Base-by-base conservation (phyloP, 305 asterid genomes). In the Caryopteris hybrid region DNA sequence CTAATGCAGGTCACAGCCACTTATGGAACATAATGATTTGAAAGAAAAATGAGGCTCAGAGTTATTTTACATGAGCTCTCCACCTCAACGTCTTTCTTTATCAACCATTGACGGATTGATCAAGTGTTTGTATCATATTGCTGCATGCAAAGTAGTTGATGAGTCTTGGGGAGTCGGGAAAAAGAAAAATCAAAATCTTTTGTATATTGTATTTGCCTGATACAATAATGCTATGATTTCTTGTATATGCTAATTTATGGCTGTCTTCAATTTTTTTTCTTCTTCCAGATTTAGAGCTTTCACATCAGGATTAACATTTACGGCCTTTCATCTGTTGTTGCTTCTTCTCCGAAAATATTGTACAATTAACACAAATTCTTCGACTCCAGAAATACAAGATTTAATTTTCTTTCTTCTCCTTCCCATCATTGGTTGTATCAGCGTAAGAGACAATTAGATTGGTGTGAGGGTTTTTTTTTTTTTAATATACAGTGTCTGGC, bases 1-100 rank as follows among this genome's bases (percentile, higher is more conserved):
- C 59, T 64, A 43, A 17, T 77, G 83, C 85, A 86, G 88, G 86
- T 84, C 90, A 36, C 85, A 77, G 74, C 82, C 80, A 51, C 60
- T 79, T 41, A 74, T 80, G 78, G 85, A 82, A 65, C 74, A 8
- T 58, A 69, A 79, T 61, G 73, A 82, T 68, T 71, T 77, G 36
- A 76, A 69, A 55, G 84, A 77, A 58, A 82, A 69, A 21, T 80
- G 71, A 83, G 81, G 78, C 74, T 57, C 29, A 64, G 70, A 73
- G 61, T 68, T 60, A 45, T 63, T 67, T 67, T 23, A 46, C 65
- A 63, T 27, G 41, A 8, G 7, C 65, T 64, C 22, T 71, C 54
- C 63, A 23, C 61, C 75, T 34, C 58, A 54, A 20, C 64, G 12
- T 29, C 57, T 48, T 51, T 50, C 34, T 11, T 21, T 39, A 48